Conservation (phyloP, 768 basidiomycete species). For the Russula griseocarnosa region DNA sequence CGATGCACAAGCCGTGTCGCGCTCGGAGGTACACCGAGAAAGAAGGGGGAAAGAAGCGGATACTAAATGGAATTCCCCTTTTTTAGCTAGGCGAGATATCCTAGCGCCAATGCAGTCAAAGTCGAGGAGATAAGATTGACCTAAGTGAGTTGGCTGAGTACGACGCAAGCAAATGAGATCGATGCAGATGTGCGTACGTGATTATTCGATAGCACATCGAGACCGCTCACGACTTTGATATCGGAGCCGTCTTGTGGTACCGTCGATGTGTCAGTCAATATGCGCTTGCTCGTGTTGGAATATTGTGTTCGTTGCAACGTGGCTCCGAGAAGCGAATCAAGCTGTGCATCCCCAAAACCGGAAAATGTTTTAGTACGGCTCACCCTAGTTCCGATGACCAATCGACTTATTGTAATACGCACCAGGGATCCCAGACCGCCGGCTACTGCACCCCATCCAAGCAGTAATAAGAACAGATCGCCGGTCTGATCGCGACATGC, state of each 20-base stretch:
- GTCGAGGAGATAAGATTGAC: constrained; percentile 29
- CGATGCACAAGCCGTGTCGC: neutral
- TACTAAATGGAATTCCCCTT: neutral
- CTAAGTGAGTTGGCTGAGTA: neutral
- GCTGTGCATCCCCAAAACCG: constrained; percentile 37
- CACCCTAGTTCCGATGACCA: neutral
- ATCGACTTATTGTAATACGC: constrained; percentile 33
- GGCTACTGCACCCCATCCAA: constrained; percentile 57
- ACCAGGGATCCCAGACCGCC: constrained; percentile 82
- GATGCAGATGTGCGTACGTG: constrained; percentile 47
- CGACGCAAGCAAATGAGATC: no score
- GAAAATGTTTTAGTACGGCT: neutral
- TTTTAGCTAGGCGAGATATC: constrained; percentile 22
- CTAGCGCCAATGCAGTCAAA: constrained; percentile 26
- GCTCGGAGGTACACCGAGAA: no score
- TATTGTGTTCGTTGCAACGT: constrained; percentile 80
- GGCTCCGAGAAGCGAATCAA: constrained; percentile 86
- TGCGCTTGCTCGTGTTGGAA: constrained; percentile 52
- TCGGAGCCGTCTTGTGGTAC: constrained; percentile 36
- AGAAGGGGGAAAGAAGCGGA: neutral
- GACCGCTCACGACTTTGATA: constrained; percentile 57
- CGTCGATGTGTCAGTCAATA: constrained; percentile 56
- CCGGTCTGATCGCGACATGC: constrained; percentile 45
- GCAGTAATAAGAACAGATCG: constrained; percentile 40
- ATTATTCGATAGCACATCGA: constrained; percentile 75